A percentile compares a stretch with the other conserved stretches of the same genome.
These are phyloP conservation scores for Ceratocystis cacaofunesta DNA, from an alignment of 2,329 filamentous ascomycete species.

Conservation along the genomic window DNA sequence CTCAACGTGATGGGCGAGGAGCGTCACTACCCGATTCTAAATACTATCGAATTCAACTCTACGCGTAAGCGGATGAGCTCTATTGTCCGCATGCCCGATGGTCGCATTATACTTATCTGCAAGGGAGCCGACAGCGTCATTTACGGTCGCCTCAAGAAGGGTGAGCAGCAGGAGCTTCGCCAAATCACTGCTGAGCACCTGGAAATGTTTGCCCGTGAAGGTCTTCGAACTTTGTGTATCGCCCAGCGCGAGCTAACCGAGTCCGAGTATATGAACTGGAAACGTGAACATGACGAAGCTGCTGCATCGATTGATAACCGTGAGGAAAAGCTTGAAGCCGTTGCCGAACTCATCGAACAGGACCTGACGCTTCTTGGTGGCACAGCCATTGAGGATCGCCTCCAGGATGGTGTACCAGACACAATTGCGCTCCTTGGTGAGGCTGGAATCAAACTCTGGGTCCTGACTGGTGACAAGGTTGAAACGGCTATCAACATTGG, in stretches of 20 bases:
- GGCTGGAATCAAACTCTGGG: constrained; percentile 97
- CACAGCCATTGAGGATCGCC: constrained; percentile 89
- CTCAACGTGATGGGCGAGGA: constrained; percentile 81
- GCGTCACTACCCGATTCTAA: constrained; percentile 70
- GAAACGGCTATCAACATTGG: constrained; percentile 99
- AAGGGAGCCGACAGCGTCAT: constrained; percentile 97
- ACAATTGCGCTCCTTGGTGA: constrained; percentile 81
- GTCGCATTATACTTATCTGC: constrained; percentile 79
- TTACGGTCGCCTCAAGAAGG: constrained; percentile 73
- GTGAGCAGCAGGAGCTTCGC: constrained; percentile 74
- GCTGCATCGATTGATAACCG: constrained; percentile 70
- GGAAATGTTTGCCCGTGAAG: constrained; percentile 93
- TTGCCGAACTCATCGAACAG: constrained; percentile 81
- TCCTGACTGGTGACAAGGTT: constrained; percentile 94
- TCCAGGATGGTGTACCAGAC: constrained; percentile 94
- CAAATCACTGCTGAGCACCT: constrained; percentile 79
- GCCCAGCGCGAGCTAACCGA: constrained; percentile 69
- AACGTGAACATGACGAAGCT: constrained; percentile 71
- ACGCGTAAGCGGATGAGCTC: constrained; percentile 90
- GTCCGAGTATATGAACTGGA: constrained; percentile 73
- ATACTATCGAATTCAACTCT: constrained; percentile 95
- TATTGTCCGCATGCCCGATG: constrained; percentile 87
- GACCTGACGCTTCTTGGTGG: constrained; percentile 78
- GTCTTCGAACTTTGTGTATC: constrained; percentile 85
- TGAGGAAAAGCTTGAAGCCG: constrained; percentile 82